Base-by-base conservation (phyloP, 2,329 filamentous ascomycete genomes). In the Aspergillus spinulosporus region DNA sequence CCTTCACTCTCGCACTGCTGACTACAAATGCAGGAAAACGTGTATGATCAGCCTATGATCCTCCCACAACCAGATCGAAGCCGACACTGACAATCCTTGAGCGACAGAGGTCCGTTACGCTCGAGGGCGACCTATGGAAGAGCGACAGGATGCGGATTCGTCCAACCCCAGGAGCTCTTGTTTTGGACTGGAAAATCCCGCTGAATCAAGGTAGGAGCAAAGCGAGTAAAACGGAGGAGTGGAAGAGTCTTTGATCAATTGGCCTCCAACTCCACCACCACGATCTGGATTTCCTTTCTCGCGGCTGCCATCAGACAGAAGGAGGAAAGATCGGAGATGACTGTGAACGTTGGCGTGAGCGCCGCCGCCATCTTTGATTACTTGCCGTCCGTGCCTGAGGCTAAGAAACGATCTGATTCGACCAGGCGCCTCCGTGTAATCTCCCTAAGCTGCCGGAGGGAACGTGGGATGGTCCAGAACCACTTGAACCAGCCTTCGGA, bases 401-500 rank as follows among this genome's bases (percentile, higher is more conserved):
- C 57, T 40, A 44, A 51, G 31, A n/a, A n/a, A 5, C 28, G 21
- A n/a, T 50, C 12, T 61, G 57, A 61, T 62, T 62, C 57, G 61
- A 42, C 37, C 31, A 56, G 32, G 29, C 14, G 34, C 31, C 44
- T 14, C 44, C 12, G 44, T 47, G 44, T 47, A 47, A 47, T 39
- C 44, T 50, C 31, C 47, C 57, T 54, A 61, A 62, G 61, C 59
- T 62, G 56, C 61, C 59, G 57, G 47, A 42, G 48, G 51, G 58
- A 61, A 61, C 57, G 54, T 62, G 59, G 55, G 51, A 51, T 54
- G 59, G 59, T 54, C 61, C 57, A 59, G 61, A 61, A 57, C 55
- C 43, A 51, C 52, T 49, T n/a, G 37, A 52, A 45, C 49, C 42
- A 37, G 37, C 31, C 34, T 43, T 54, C 5, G 26, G 43, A 31